Percentiles rank a stretch among this genome's conserved stretches.
These are phyloP conservation scores for Ophiostoma perfectum DNA, from an alignment of 2,329 filamentous ascomycete genomes.

Conservation along the genomic window DNA sequence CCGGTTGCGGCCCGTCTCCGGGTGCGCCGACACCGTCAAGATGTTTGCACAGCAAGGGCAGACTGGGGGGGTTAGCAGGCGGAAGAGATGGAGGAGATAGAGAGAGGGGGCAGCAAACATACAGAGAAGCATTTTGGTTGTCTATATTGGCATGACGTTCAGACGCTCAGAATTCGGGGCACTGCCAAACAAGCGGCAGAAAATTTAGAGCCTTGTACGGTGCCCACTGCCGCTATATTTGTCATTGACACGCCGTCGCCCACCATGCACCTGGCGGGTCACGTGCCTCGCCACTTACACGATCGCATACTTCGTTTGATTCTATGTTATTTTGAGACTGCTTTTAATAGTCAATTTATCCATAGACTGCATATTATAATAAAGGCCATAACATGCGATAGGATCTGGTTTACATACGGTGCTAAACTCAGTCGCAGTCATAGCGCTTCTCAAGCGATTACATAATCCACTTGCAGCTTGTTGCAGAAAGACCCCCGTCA, in stretches of 20 bases:
- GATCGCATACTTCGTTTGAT: not conserved
- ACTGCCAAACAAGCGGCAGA: not conserved
- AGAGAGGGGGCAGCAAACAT: slow-evolving; percentile 12
- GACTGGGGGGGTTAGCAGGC: slow-evolving; percentile 44
- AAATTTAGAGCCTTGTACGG: slow-evolving; percentile 3
- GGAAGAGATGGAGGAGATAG: not conserved
- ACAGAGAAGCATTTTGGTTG: slow-evolving; percentile 21
- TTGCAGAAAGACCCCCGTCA: not conserved
- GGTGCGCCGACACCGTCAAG: slow-evolving; percentile 62
- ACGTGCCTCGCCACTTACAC: slow-evolving; percentile 5
- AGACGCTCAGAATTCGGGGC: not conserved
- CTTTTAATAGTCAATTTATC: no score
- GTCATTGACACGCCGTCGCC: not conserved
- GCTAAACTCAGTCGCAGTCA: not conserved
- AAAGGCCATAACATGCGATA: not conserved
- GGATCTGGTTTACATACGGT: not conserved
- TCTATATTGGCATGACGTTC: not conserved
- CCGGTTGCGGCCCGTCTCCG: slow-evolving; percentile 60
- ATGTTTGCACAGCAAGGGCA: slow-evolving; percentile 81
- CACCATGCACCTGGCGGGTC: not conserved
- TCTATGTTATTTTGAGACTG: no score
- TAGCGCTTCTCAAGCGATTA: not conserved
- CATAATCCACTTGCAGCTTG: not conserved
- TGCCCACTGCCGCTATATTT: not conserved
- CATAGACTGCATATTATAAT: not conserved